Evolutionary conservation across 805 yeast species (phyloP).

Genomic region (Wickerhamiella occidentalis): DNA sequence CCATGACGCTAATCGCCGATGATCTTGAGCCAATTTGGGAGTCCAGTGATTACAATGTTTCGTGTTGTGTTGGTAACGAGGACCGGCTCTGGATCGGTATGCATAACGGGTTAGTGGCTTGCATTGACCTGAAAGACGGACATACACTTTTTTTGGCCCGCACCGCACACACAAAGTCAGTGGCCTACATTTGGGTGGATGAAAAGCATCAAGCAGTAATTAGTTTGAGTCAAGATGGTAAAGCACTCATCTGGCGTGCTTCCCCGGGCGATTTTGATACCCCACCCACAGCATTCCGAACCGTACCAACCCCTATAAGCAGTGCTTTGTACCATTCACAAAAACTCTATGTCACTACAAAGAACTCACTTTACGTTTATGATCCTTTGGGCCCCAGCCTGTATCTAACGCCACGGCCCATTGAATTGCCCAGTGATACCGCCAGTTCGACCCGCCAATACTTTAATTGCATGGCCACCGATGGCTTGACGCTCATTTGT

Average conservation of each 20-base stretch:
- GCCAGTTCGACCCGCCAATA: neutral
- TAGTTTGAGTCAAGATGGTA: conserved; percentile 2
- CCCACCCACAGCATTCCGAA: neutral
- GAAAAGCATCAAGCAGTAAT: neutral
- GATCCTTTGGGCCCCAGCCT: neutral
- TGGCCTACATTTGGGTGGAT: neutral
- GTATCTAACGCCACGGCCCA: neutral
- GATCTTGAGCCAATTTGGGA: neutral
- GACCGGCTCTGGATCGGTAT: conserved; percentile 3
- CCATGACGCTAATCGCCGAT: neutral
- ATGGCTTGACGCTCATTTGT: conserved; percentile 1
- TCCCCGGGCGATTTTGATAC: neutral
- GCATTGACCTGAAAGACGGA: conserved; percentile 2
- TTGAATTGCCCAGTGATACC: neutral
- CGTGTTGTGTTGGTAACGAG: neutral
- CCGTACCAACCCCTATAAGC: neutral
- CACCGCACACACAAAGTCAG: neutral
- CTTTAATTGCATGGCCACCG: neutral
- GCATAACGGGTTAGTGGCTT: neutral
- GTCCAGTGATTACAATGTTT: neutral
- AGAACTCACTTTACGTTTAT: conserved; percentile 1
- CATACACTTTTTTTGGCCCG: neutral
- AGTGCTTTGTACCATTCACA: neutral
- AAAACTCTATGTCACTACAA: neutral
- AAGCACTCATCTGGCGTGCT: neutral